Evolutionary conservation across 2,329 filamentous ascomycete species (phyloP).

Genomic region (Sarocladium strictum): DNA sequence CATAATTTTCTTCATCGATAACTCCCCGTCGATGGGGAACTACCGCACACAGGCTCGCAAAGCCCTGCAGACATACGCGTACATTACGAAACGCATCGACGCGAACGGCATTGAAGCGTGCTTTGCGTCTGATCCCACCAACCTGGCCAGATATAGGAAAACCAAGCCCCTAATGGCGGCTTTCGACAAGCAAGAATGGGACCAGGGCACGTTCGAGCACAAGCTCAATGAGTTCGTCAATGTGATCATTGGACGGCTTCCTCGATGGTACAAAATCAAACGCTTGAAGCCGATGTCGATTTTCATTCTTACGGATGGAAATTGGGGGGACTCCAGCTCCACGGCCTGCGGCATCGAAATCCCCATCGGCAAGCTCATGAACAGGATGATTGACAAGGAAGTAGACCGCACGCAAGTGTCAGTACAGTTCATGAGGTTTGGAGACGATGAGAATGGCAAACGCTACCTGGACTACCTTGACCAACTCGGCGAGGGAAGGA

Average conservation of each 20-base stretch:
- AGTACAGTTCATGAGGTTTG: slow-evolving; percentile 13
- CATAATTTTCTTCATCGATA: slow-evolving; percentile 12
- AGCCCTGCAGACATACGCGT: slow-evolving; percentile 5
- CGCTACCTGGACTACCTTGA: slow-evolving; percentile 11
- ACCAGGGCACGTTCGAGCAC: slow-evolving; percentile 10
- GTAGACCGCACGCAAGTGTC: slow-evolving; percentile 11
- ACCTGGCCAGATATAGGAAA: background rate
- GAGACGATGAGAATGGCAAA: slow-evolving; percentile 11
- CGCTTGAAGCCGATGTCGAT: background rate
- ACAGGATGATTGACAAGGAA: background rate
- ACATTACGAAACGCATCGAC: slow-evolving; percentile 12
- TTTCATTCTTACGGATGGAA: slow-evolving; percentile 13
- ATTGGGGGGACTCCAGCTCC: background rate
- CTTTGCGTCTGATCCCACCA: slow-evolving; percentile 9
- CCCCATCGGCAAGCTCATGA: slow-evolving; percentile 10
- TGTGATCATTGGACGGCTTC: slow-evolving; percentile 5
- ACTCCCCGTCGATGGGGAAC: slow-evolving; percentile 7
- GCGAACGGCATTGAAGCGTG: slow-evolving; percentile 11
- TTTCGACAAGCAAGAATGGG: slow-evolving; percentile 8
- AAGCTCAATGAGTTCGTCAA: slow-evolving; percentile 10
- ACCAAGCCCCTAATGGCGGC: background rate
- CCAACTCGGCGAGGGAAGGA: background rate
- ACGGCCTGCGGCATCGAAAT: slow-evolving; percentile 11
- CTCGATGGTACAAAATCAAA: background rate
- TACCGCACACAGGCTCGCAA: background rate